Evolutionary conservation across 202 grass and related monocot species (phyloP).

Genomic region (Panicum hallii): DNA sequence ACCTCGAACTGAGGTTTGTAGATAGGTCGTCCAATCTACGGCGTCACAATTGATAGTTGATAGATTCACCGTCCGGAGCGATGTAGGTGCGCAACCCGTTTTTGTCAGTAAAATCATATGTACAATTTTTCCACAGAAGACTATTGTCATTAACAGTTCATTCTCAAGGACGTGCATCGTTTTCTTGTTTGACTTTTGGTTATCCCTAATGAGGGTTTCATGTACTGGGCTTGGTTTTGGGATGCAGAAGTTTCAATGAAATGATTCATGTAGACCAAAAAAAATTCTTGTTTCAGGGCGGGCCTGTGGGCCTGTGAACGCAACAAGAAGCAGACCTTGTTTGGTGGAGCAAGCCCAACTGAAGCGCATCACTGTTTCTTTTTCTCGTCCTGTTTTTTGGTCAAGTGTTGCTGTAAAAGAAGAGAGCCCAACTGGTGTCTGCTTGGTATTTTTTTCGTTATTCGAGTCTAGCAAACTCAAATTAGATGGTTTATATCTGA

Average conservation of each 20-base stretch:
- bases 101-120: constrained; percentile 43
- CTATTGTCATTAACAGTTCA: not conserved
- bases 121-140: constrained; percentile 27
- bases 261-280: not conserved
- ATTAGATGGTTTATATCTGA: not conserved
- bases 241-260: not conserved
- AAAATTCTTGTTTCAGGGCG: not conserved
- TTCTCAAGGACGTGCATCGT: not conserved
- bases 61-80: constrained; percentile 13
- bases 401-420: not conserved
- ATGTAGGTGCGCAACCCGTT: constrained; percentile 41
- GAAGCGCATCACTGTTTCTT: not conserved
- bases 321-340: not conserved
- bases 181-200: not conserved
- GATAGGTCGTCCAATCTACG: constrained; percentile 53
- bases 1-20: constrained; percentile 57
- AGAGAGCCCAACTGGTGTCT: not conserved
- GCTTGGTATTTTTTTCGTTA: not conserved
- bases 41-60: constrained; percentile 36
- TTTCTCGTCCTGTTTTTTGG: not conserved
- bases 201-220: not conserved
- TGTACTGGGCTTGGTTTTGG: not conserved
- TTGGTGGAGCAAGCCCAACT: not conserved
- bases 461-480: not conserved
- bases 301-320: not conserved